These are phyloP conservation scores for Filobasidium wieringae DNA, from an alignment of 768 basidiomycete species.

Conservation along the genomic window DNA sequence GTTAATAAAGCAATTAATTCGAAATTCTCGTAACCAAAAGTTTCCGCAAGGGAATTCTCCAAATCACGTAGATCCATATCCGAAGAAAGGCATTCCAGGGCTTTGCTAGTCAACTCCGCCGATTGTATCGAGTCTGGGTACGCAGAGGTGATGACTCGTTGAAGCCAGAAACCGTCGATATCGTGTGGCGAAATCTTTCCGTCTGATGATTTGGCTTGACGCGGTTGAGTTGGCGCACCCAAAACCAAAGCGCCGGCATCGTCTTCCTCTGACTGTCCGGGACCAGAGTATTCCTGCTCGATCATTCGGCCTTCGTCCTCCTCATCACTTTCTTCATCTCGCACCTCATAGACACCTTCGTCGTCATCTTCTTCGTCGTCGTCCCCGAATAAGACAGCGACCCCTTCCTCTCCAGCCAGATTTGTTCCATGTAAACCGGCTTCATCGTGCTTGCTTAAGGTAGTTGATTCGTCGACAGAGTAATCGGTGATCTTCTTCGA, in stretches of 20 bases:
- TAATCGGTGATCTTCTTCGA: slow-evolving; percentile 96
- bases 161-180: slow-evolving; percentile 97
- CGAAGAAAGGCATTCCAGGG: slow-evolving; percentile 72
- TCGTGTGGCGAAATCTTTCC: slow-evolving; percentile 69
- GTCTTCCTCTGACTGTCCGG: slow-evolving; percentile 39
- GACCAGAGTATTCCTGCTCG: slow-evolving; percentile 43
- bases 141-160: slow-evolving; percentile 77
- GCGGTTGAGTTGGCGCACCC: slow-evolving; percentile 31
- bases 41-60: slow-evolving; percentile 91
- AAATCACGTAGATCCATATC: slow-evolving; percentile 80
- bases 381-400: slow-evolving; percentile 94
- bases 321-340: slow-evolving; percentile 53
- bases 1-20: slow-evolving; percentile 78
- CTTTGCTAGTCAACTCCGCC: slow-evolving; percentile 74
- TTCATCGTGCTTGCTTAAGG: slow-evolving; percentile 63
- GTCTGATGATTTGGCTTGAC: background rate
- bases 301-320: slow-evolving; percentile 44
- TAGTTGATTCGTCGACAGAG: slow-evolving; percentile 66
- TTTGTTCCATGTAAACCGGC: slow-evolving; percentile 63
- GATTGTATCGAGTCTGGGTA: slow-evolving; percentile 92
- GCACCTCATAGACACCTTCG: slow-evolving; percentile 76
- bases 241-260: slow-evolving; percentile 65
- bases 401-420: slow-evolving; percentile 91
- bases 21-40: slow-evolving; percentile 77
- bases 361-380: slow-evolving; percentile 79